These are phyloP conservation scores for Sindora glabra DNA, from an alignment of 306 rosid genomes.

Conservation along the genomic window DNA sequence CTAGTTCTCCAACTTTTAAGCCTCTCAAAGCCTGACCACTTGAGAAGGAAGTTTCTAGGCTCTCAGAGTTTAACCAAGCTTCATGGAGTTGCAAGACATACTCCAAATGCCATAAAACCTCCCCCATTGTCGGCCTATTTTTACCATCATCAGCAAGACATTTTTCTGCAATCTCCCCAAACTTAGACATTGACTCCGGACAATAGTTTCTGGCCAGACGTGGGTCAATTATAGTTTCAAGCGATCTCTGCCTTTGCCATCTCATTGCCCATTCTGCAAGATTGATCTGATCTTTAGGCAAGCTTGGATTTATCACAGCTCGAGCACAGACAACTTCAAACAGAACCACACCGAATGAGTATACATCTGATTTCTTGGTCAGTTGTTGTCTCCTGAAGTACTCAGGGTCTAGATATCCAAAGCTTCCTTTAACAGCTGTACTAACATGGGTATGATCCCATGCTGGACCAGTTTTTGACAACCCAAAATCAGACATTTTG, in stretches of 20 bases:
- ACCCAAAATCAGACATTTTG: slow-evolving; percentile 88
- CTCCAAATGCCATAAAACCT: slow-evolving; percentile 91
- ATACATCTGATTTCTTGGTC: slow-evolving; percentile 92
- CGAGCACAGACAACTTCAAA: slow-evolving; percentile 88
- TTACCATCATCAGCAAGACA: slow-evolving; percentile 91
- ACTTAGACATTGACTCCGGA: slow-evolving; percentile 64
- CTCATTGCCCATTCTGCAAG: slow-evolving; percentile 98
- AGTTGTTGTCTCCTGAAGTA: slow-evolving; percentile 85
- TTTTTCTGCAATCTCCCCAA: slow-evolving; percentile 85
- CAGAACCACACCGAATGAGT: slow-evolving; percentile 89
- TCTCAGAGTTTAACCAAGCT: slow-evolving; percentile 59
- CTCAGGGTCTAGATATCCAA: slow-evolving; percentile 93
- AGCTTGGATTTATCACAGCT: slow-evolving; percentile 84
- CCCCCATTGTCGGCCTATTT: slow-evolving; percentile 89
- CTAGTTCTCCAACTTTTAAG: slow-evolving; percentile 23
- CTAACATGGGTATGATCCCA: slow-evolving; percentile 91
- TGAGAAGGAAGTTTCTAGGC: slow-evolving; percentile 38
- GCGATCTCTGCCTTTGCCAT: slow-evolving; percentile 69
- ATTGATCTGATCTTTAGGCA: slow-evolving; percentile 87
- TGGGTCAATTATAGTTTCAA: slow-evolving; percentile 57
- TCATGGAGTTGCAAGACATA: slow-evolving; percentile 79
- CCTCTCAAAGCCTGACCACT: slow-evolving; percentile 27
- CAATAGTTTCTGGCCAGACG: slow-evolving; percentile 45
- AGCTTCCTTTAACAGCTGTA: slow-evolving; percentile 96
- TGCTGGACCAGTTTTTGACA: slow-evolving; percentile 89